phyloP scores from a whole-genome alignment of 768 basidiomycete species.

The Hirschioporus abietinus region DNA sequence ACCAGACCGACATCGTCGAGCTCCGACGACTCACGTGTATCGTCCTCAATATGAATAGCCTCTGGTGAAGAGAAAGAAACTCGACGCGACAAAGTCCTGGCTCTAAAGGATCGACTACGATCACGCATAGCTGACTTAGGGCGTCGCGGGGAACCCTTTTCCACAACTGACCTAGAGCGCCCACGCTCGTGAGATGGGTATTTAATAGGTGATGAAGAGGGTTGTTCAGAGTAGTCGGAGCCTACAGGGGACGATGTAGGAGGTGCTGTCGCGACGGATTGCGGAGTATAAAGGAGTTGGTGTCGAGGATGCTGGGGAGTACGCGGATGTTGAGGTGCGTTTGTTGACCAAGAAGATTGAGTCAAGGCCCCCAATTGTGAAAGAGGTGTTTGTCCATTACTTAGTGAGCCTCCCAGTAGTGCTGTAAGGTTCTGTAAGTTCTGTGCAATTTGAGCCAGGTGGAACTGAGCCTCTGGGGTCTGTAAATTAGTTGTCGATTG shows the following conservation, averaged over 20 bases:
- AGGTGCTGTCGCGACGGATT: neutral
- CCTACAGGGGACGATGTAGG: neutral
- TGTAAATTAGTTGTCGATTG: neutral
- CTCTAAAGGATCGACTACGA: neutral
- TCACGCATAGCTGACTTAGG: slow-evolving; percentile 3
- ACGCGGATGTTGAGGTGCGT: neutral
- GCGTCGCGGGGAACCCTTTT: neutral
- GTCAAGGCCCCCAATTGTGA: neutral
- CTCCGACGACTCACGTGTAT: neutral
- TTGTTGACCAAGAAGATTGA: neutral
- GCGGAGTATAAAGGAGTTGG: neutral
- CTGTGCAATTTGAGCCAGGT: slow-evolving; percentile 1
- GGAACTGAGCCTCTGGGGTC: neutral
- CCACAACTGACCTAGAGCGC: neutral
- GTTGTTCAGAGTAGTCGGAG: neutral
- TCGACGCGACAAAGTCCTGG: neutral
- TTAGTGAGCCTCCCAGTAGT: neutral
- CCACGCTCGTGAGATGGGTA: neutral
- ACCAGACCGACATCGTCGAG: neutral
- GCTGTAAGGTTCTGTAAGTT: neutral
- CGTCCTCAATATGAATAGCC: neutral
- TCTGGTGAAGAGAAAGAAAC: slow-evolving; percentile 2
- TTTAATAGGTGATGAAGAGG: neutral
- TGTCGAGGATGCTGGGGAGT: slow-evolving; percentile 2
- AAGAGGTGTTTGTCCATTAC: neutral